Conservation (phyloP, 2,329 filamentous ascomycete species). For the Chaetomiaceae sp. region DNA sequence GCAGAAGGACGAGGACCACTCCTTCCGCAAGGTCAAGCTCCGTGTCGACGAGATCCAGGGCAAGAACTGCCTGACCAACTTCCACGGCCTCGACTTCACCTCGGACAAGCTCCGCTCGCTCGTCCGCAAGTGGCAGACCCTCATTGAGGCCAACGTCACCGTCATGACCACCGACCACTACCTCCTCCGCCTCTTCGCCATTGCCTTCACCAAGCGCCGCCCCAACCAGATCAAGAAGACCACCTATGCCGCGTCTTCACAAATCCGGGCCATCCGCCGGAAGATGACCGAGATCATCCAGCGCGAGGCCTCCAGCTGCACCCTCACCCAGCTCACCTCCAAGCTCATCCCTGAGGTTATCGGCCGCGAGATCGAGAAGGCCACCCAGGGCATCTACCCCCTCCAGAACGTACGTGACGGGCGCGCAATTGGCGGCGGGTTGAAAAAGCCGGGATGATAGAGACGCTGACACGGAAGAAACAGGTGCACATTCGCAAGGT, state of each 20-base stretch:
- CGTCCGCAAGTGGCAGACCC: conserved; percentile 98
- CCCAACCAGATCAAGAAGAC: conserved; percentile 99
- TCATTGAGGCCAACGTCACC: conserved; percentile 99
- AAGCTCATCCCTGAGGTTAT: conserved; percentile 99
- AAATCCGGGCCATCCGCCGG: conserved; percentile 96
- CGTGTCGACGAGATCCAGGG: conserved; percentile 98
- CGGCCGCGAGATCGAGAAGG: conserved; percentile 99
- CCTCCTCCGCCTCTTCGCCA: conserved; percentile 97
- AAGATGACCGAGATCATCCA: conserved; percentile 99
- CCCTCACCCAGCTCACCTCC: conserved; percentile 89
- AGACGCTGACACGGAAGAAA: conserved; percentile 20
- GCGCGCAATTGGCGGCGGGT: neutral
- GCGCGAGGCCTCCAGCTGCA: conserved; percentile 91
- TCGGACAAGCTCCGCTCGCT: conserved; percentile 99
- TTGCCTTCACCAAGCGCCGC: conserved; percentile 98
- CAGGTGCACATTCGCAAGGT: conserved; percentile 99
- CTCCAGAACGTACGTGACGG: conserved; percentile 80
- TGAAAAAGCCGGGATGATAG: too few species aligned
- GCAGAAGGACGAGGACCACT: conserved; percentile 99
- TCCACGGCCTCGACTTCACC: conserved; percentile 99
- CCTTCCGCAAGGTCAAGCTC: conserved; percentile 99
- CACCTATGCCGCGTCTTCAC: conserved; percentile 93
- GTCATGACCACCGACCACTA: conserved; percentile 99
- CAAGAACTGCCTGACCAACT: conserved; percentile 99
- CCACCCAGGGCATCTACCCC: conserved; percentile 98